Evolutionary conservation across 1,284 basidiomycete genomes (phyloP), one percentile per base, ranked within the genome.

Genomic region (Ustilago loliicola): DNA sequence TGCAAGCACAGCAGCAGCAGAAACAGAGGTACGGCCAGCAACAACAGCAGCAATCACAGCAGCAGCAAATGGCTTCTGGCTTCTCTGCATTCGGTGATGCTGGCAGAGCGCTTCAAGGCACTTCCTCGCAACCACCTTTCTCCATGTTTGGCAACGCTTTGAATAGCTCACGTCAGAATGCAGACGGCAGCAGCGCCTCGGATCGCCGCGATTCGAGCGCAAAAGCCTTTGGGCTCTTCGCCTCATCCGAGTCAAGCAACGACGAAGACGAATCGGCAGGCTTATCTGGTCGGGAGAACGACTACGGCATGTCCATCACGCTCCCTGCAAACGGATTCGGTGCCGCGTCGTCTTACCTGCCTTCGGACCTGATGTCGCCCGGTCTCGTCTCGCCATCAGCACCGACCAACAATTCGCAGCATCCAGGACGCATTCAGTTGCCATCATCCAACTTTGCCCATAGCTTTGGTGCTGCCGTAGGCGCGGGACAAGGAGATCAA

Each of bases 361-460:
- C 76, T 4, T 78, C 76, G 5, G 76, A 78, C 25, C 61, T 78
- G 21, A 78, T 78, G 76, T 78, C 76, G 21, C 76, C 76, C 21
- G 76, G 76, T 19, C 68, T 74, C 19, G 54, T 64, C 25, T 71
- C 76, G n/a, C 76, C 75, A 8, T 52, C 66, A 9, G 59, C 63
- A 11, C 69, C 62, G 17, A 42, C 68, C n/a, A 45, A 13, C 40
- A 32, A 34, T 36, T 48, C 74, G 29, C 80, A 70, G 29, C 80
- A 70, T 58, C 83, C 83, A 0, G 83, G 81, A 5, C 80, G 78
- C 21, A 85, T 85, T 42, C 69, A 77, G 30, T 57, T 85, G 30
- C 83, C 83, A 6, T 67, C 81, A 19, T 45, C 62, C 29, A 56
- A 65, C 34, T 70, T 81, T 59, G 58, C 58, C 23, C 54, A 72